Conservation (phyloP, 1,139 yeast species). For the Kodamaea anthophila region DNA sequence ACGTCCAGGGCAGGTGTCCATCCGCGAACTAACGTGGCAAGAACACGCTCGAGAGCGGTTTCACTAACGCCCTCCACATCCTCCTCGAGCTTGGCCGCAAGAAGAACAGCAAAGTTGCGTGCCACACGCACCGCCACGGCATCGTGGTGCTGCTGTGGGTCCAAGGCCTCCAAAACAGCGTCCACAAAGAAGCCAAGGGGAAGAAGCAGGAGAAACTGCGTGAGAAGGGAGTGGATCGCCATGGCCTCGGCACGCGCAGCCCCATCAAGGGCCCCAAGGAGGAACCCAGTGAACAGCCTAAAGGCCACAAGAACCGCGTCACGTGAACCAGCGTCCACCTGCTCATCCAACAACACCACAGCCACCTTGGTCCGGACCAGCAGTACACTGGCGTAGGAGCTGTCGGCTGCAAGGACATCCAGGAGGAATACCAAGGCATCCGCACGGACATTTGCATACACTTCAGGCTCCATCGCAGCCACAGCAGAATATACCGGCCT, state of each 20-base stretch:
- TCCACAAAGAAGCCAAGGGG: conserved; percentile 71
- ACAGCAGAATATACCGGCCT: conserved; percentile 64
- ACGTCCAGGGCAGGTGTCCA: conserved; percentile 33
- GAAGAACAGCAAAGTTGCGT: conserved; percentile 51
- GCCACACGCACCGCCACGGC: conserved; percentile 34
- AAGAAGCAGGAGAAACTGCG: conserved; percentile 57
- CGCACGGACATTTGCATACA: conserved; percentile 46
- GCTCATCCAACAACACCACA: conserved; percentile 46
- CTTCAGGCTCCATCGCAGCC: too few species aligned
- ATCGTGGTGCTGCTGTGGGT: conserved; percentile 36
- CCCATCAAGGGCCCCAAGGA: conserved; percentile 31
- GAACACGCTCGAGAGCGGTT: conserved; percentile 39
- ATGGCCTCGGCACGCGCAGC: conserved; percentile 19
- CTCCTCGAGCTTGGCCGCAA: conserved; percentile 63
- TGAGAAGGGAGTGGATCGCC: conserved; percentile 44
- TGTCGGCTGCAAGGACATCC: conserved; percentile 35
- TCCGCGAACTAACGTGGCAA: conserved; percentile 45
- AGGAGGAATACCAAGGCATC: conserved; percentile 51
- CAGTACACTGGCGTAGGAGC: conserved; percentile 31
- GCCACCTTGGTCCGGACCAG: conserved; percentile 55
- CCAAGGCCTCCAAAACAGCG: conserved; percentile 54
- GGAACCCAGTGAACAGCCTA: conserved; percentile 35
- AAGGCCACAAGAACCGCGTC: conserved; percentile 34
- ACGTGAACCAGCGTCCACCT: conserved; percentile 23
- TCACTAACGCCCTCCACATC: conserved; percentile 40